A percentile compares a stretch with the other conserved stretches of the same genome.
Conservation (phyloP, 2,329 filamentous ascomycete species). For the Xylariaceae sp. region DNA sequence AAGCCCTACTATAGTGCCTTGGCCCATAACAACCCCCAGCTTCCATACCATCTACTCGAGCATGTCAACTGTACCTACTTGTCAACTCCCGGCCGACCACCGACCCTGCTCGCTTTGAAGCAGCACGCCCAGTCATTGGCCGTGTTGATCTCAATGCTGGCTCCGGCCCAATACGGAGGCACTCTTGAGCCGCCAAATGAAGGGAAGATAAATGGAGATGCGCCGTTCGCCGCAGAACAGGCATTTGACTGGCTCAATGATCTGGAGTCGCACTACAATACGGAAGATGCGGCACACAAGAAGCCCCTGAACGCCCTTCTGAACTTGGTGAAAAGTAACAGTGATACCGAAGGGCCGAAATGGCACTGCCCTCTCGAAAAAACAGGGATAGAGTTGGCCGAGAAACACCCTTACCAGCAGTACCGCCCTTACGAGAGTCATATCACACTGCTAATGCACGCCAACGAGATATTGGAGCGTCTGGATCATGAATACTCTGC, state of each 20-base stretch:
- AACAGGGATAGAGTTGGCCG: slow-evolving; percentile 22
- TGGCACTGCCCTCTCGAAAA: slow-evolving; percentile 45
- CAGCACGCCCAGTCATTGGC: slow-evolving; percentile 56
- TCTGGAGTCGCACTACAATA: slow-evolving; percentile 46
- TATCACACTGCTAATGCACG: slow-evolving; percentile 50
- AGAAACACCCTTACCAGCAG: slow-evolving; percentile 18
- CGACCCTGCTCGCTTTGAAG: slow-evolving; percentile 55
- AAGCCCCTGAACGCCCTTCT: slow-evolving; percentile 43
- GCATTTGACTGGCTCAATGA: slow-evolving; percentile 57
- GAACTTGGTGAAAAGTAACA: slow-evolving; percentile 43
- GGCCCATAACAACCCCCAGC: slow-evolving; percentile 34
- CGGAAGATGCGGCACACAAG: slow-evolving; percentile 45
- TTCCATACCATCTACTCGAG: slow-evolving; percentile 35
- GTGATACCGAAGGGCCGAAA: slow-evolving; percentile 39
- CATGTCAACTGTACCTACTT: slow-evolving; percentile 57
- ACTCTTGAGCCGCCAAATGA: slow-evolving; percentile 31
- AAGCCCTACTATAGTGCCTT: slow-evolving; percentile 41
- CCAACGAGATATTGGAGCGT: slow-evolving; percentile 56
- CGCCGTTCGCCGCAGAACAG: slow-evolving; percentile 40
- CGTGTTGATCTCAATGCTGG: slow-evolving; percentile 48
- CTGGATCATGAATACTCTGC: slow-evolving; percentile 56
- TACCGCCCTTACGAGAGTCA: slow-evolving; percentile 43
- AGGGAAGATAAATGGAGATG: slow-evolving; percentile 15
- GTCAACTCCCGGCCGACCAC: slow-evolving; percentile 47
- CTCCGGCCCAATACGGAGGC: slow-evolving; percentile 35